Percentiles rank a stretch among this genome's conserved stretches.
Conservation (phyloP, 768 basidiomycete genomes). For the Lentinula aciculospora region DNA sequence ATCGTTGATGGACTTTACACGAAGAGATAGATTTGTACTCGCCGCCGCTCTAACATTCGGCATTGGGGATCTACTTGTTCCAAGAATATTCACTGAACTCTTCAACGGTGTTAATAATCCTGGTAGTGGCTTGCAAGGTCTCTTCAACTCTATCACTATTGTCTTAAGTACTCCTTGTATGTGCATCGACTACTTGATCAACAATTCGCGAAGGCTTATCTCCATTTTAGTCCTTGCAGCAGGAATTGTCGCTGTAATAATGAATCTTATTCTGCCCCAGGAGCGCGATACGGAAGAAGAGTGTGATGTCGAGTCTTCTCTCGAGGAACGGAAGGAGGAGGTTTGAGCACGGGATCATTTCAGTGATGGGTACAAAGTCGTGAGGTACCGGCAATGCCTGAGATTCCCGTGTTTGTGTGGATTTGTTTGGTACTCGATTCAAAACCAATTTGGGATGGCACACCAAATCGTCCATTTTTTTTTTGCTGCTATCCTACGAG, state of each 20-base stretch:
- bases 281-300: constrained; percentile 12
- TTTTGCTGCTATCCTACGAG: no score
- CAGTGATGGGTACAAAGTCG: no score
- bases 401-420: no score
- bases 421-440: no score
- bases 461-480: no score
- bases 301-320: not conserved
- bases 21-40: constrained; percentile 65
- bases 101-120: constrained; percentile 57
- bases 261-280: constrained; percentile 53
- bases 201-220: not conserved
- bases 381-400: no score
- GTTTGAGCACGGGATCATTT: no score
- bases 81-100: constrained; percentile 58
- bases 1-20: constrained; percentile 49
- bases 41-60: constrained; percentile 67
- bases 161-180: constrained; percentile 77
- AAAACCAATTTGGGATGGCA: no score
- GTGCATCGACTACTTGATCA: constrained; percentile 17
- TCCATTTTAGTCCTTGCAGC: constrained; percentile 37
- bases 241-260: constrained; percentile 51
- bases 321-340: not conserved
- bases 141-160: constrained; percentile 77
- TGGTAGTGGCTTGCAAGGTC: constrained; percentile 54
- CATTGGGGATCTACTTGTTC: constrained; percentile 64